phyloP scores from a whole-genome alignment of 495 filamentous ascomycete species.

The Podospora conica region DNA sequence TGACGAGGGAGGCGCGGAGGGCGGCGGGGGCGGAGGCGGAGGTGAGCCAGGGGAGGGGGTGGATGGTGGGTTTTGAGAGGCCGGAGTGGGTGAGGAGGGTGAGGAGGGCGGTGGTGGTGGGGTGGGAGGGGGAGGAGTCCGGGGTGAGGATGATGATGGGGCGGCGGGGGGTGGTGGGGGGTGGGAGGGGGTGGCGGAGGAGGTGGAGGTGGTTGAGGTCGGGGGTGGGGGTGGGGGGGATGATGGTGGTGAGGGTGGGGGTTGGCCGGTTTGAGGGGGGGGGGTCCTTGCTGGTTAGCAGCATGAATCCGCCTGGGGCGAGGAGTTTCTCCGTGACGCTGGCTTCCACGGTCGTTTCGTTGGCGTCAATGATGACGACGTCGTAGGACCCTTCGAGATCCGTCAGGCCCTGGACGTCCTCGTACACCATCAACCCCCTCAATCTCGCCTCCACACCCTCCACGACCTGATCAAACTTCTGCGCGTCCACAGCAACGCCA shows the following conservation, averaged over 20 bases:
- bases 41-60: not conserved
- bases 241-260: not conserved
- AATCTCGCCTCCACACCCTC: not conserved
- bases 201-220: not conserved
- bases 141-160: constrained; percentile 9
- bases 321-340: constrained; percentile 1
- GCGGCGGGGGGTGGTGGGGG: not conserved
- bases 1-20: constrained; percentile 2
- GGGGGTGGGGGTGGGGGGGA: not conserved
- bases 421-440: not conserved
- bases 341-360: not conserved
- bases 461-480: not conserved
- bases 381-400: not conserved
- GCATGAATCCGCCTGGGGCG: not conserved
- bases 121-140: not conserved
- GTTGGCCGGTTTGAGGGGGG: no score
- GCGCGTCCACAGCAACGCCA: not conserved
- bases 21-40: not conserved
- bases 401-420: not conserved
- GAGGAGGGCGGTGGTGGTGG: not conserved
- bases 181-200: not conserved
- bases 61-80: not conserved
- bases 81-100: not conserved
- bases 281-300: not conserved
- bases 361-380: constrained; percentile 1